Percentiles rank a stretch among this genome's conserved stretches.
These are phyloP conservation scores for Kwoniella sp. DNA, from an alignment of 768 basidiomycete genomes.

Conservation along the genomic window DNA sequence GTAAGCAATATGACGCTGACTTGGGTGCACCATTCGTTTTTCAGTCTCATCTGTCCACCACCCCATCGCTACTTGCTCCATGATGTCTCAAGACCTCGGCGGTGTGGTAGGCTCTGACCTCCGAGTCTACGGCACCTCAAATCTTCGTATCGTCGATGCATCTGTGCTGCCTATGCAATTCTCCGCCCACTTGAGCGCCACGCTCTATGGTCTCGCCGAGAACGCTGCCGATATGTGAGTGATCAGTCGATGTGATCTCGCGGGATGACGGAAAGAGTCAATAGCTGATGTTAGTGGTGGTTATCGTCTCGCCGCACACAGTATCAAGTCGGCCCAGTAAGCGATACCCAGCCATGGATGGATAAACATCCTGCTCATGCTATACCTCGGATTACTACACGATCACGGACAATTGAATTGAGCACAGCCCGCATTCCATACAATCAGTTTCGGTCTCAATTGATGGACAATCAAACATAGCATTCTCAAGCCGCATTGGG, in stretches of 20 bases:
- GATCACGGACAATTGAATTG: background rate
- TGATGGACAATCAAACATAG: too few species aligned
- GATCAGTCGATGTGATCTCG: background rate
- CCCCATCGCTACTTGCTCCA: conserved; percentile 64
- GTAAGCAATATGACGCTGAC: background rate
- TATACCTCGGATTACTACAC: too few species aligned
- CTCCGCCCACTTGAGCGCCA: conserved; percentile 60
- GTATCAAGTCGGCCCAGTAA: conserved; percentile 26
- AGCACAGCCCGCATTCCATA: background rate
- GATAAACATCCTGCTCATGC: too few species aligned
- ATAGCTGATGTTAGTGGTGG: background rate
- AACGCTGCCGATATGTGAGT: conserved; percentile 59
- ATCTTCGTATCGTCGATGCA: conserved; percentile 63
- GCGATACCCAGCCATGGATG: background rate
- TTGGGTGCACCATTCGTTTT: conserved; percentile 31
- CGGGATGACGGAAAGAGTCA: background rate
- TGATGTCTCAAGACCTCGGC: conserved; percentile 62
- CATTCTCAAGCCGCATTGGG: too few species aligned
- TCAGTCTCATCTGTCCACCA: conserved; percentile 58
- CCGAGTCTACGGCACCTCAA: conserved; percentile 65
- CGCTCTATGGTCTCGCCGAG: conserved; percentile 60
- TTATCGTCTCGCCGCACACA: background rate
- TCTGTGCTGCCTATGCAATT: conserved; percentile 65
- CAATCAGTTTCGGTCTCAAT: too few species aligned
- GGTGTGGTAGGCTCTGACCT: conserved; percentile 66